Evolutionary conservation across 441 rosid species (phyloP), one percentile per base, ranked within the genome.

Genomic region (Pelargonium hybrid): DNA sequence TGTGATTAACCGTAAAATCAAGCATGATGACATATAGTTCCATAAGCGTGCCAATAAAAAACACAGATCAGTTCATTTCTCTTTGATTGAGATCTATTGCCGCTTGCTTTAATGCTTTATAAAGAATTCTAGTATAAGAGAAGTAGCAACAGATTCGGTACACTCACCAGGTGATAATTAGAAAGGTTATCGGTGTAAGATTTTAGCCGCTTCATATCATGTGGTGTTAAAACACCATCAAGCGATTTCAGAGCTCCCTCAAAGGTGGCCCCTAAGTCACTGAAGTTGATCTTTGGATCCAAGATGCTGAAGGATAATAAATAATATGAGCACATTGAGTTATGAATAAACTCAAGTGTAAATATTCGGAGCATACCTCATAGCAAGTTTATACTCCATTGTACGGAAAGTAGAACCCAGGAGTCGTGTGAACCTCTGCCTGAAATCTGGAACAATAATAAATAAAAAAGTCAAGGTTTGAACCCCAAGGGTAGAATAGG

Each of bases 311-410:
- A 77, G 79, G 63, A 78, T 76, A 39, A 78, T 0, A 56, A 59
- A 73, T 31, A 68, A 13, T 39, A 75, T 77, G 65, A 83, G 74
- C 67, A 82, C 4, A 67, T 63, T 50, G 17, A 72, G 21, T 21
- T 69, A 68, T 14, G 48, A 65, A 65, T 52, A 70, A 63, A 37
- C 26, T 39, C 48, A 63, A 47, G 25, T 43, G 39, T 29, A 56
- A 66, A 71, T 62, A 72, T 73, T 45, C 14, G 72, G 67, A 57
- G 72, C 83, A 75, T 68, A 91, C 99, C 98, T 95, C 98, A 92
- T 88, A 31, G 94, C 95, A 77, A 95, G 96, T 83, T 91, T 92
- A 74, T 87, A 89, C 73, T 95, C 96, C 96, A 95, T 88, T 68
- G 74, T 72, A 71, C 80, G 81, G 77, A 91, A 91, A 73, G 80